Percentiles rank a stretch among this genome's conserved stretches.
Conservation (phyloP, 108 stramenopile species). For the Skeletonema grethae region DNA sequence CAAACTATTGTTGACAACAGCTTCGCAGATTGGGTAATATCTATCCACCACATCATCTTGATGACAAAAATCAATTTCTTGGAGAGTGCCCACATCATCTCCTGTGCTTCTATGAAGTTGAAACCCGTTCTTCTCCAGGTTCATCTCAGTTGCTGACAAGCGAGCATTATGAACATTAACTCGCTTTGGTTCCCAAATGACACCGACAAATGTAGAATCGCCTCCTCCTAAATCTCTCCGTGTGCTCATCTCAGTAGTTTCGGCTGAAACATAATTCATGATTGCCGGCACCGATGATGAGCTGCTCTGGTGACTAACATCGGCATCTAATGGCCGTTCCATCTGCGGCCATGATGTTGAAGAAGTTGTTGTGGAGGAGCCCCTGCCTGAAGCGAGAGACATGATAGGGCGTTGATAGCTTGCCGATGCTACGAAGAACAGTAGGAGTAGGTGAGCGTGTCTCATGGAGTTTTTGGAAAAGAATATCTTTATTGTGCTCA, state of each 20-base stretch:
- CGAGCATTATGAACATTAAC: conserved; percentile 49
- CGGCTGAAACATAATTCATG: conserved; percentile 60
- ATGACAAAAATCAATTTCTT: conserved; percentile 52
- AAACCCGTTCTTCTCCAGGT: conserved; percentile 52
- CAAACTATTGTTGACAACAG: conserved; percentile 22
- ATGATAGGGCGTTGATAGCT: neutral
- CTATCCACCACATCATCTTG: conserved; percentile 46
- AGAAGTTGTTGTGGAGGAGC: neutral
- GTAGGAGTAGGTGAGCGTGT: neutral
- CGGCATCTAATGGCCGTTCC: neutral
- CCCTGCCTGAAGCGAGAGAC: neutral
- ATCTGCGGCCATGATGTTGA: conserved; percentile 1
- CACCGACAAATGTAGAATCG: conserved; percentile 46
- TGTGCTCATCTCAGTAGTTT: conserved; percentile 41
- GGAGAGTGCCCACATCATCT: conserved; percentile 4
- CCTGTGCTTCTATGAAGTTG: conserved; percentile 19
- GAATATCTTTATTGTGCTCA: no score
- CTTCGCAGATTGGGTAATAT: conserved; percentile 61
- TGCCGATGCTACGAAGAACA: neutral
- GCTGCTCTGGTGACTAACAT: neutral
- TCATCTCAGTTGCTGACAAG: conserved; percentile 4
- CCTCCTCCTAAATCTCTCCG: conserved; percentile 45
- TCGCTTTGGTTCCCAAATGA: conserved; percentile 43
- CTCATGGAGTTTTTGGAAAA: neutral
- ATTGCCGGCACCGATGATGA: conserved; percentile 20